Base-by-base conservation (phyloP, 2,329 filamentous ascomycete species). In the Apiospora marii region DNA sequence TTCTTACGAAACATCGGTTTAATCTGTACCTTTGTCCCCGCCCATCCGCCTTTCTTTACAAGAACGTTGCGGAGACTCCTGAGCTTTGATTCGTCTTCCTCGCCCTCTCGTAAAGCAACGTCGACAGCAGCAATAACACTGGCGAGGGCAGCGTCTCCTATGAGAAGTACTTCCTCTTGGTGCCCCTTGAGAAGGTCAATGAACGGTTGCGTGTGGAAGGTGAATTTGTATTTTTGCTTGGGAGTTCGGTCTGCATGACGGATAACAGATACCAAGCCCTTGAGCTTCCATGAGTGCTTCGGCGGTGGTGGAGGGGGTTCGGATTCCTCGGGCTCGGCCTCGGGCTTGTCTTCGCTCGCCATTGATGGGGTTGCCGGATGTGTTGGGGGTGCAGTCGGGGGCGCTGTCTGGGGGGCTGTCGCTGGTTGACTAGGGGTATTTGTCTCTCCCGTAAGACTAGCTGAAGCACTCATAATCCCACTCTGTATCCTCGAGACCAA, bases 171-270 rank as follows among this genome's bases (percentile, higher is more conserved):
- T 81, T 99, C 96, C 82, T 98, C 96, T 79, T 97, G 94, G 78
- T 99, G 96, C 0, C 96, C 96, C 80, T 96, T 97, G 58, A 99
- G 89, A 4, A 99, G 87, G 75, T 97, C 94, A 75, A 99, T 95
- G 79, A 99, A 99, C 0, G 96, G 96, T 74, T 95, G 94, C 0
- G 95, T 97, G 80, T 99, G 96, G 78, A 99, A 98, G 0, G 96
- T 99, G 79, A 98, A 99, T 81, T 99, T 99, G 87, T 98, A 98
- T 81, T 99, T 99, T 79, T 99, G 96, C 84, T 99, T 99, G 2
- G 96, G 96, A 1, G 96, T 99, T 72, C 96, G 92, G 84, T 99
- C 96, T 3, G 97, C 97, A 82, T 99, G 96, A 41, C 96, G 91
- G 76, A 99, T 95, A 22, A 99, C 96, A 1, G 95, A 96, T 0